Evolutionary conservation across 2,329 filamentous ascomycete species (phyloP).

Genomic region (Pseudomassariella vexata): DNA sequence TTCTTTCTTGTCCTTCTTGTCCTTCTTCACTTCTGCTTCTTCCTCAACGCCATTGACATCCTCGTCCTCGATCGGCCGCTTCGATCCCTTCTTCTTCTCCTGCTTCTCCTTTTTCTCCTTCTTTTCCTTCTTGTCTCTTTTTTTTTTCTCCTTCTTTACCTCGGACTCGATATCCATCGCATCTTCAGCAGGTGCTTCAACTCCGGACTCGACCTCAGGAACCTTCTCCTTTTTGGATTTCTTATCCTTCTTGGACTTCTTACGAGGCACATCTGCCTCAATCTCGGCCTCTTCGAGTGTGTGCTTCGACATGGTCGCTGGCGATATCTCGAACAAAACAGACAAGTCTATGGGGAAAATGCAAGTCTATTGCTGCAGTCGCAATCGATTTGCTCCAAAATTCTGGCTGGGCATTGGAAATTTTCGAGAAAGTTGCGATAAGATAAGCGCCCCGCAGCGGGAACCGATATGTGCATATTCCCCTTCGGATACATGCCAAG

Average conservation of each 20-base stretch:
- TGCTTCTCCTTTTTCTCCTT: slow-evolving; percentile 25
- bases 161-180: slow-evolving; percentile 11
- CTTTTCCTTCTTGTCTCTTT: slow-evolving; percentile 24
- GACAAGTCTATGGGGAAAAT: no score
- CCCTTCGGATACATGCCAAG: not conserved
- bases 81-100: slow-evolving; percentile 17
- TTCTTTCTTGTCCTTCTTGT: slow-evolving; percentile 27
- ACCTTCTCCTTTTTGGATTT: slow-evolving; percentile 23
- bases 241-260: slow-evolving; percentile 35
- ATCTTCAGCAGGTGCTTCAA: slow-evolving; percentile 12
- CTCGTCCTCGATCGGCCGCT: slow-evolving; percentile 12
- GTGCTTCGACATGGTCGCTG: slow-evolving; percentile 24
- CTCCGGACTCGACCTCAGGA: slow-evolving; percentile 1
- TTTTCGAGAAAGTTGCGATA: slow-evolving; percentile 4
- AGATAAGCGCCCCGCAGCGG: no score
- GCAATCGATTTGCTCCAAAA: not conserved
- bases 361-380: not conserved
- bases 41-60: slow-evolving; percentile 11
- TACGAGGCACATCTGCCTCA: slow-evolving; percentile 22
- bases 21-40: slow-evolving; percentile 19
- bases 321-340: no score
- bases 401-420: slow-evolving; percentile 1
- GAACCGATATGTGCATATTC: not conserved
- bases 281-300: slow-evolving; percentile 23
- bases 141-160: slow-evolving; percentile 19